phyloP scores from a whole-genome alignment of 495 filamentous ascomycete species.

The Hamigera avellanea region DNA sequence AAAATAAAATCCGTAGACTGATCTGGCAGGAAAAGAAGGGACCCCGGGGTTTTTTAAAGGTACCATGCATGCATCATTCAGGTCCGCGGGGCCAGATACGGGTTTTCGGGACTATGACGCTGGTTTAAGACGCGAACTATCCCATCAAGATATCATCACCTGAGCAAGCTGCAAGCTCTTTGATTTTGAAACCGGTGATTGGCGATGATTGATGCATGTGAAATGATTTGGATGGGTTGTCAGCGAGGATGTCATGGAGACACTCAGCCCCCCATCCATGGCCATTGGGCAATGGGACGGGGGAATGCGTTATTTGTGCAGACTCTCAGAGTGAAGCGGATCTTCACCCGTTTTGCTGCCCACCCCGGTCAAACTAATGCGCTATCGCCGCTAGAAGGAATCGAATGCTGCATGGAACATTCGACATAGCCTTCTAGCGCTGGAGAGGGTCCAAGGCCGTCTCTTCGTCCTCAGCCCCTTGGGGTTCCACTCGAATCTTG shows the following conservation, averaged over 20 bases:
- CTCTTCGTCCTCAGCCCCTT: too few relatives aligned
- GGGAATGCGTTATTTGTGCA: neutral
- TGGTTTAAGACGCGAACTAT: conserved; percentile 13
- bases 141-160: conserved; percentile 13
- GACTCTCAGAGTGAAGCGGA: conserved; percentile 1
- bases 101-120: too few relatives aligned
- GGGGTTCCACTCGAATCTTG: too few relatives aligned
- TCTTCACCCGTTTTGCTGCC: neutral
- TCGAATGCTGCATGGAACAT: neutral
- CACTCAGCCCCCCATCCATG: neutral
- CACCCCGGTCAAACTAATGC: neutral
- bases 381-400: neutral
- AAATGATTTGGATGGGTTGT: neutral
- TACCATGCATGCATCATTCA: conserved; percentile 1
- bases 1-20: too few relatives aligned
- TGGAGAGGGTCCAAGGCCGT: neutral
- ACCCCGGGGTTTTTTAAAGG: too few relatives aligned
- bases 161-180: conserved; percentile 6
- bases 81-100: too few relatives aligned
- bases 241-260: neutral
- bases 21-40: neutral
- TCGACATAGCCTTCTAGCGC: neutral
- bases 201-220: neutral
- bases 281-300: neutral
- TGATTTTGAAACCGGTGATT: too few relatives aligned